Evolutionary conservation across 1,139 yeast genomes (phyloP), one percentile per base, ranked within the genome.

Genomic region (Debaryomyces robertsiae): DNA sequence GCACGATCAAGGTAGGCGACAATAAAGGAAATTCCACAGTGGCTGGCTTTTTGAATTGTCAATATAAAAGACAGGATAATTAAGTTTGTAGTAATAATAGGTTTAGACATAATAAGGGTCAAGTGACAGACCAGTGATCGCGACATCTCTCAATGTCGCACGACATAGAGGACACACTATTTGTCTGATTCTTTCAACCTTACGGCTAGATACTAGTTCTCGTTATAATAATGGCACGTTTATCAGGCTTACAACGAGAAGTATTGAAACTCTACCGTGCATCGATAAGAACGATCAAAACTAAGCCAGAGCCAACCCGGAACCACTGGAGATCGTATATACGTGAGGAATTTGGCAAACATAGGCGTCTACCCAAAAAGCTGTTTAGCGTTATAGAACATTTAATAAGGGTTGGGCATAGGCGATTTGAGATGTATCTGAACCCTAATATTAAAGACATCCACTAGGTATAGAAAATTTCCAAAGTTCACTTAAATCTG

Each of bases 301-400:
- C 72, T 1, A 85, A 85, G 55, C 93, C 93, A 2, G 43, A 43
- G 36, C 71, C 63, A 18, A 65, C 61, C 32, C 63, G 66, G 40
- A 50, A 46, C 1, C 76, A 76, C 50, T 79, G 84, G 84, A 58
- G 67, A 15, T 40, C 34, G 3, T 77, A 64, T 52, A 58, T 76
- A 6, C 72, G 83, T 35, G 58, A 54, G 9, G 95, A 88, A 57
- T 93, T 93, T 58, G 67, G 59, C n/a, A 79, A 80, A 52, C 72
- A 82, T 58, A 66, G 69, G 36, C 53, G 61, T 24, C 61, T 91
- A 11, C 81, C 86, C 25, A 82, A 87, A 57, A 84, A 88, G 54
- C 96, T 88, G 55, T 91, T 91, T 58, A 74, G 84, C 27, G 87
- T 96, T 1, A 81, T 93, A 38, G 98, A 93, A 59, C 93, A 90